Evolutionary conservation across 164 flowering plant species (phyloP).

Genomic region (Litsea cubeba): DNA sequence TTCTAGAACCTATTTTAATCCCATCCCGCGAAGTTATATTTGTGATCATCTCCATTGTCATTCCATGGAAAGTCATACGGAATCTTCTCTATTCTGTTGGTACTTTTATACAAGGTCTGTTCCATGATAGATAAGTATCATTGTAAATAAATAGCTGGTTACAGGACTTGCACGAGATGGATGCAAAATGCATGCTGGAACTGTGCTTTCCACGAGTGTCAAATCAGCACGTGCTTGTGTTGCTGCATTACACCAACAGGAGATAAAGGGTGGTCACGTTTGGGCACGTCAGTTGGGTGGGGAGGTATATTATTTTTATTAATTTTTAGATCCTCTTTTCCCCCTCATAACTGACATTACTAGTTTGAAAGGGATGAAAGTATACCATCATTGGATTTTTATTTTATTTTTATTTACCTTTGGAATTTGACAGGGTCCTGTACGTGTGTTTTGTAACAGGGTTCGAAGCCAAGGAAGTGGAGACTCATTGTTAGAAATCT

Average conservation of each 20-base stretch:
- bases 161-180: slow-evolving; percentile 90
- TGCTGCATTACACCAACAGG: slow-evolving; percentile 66
- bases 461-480: slow-evolving; percentile 92
- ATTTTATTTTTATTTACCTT: neutral
- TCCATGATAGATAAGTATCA: neutral
- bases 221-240: slow-evolving; percentile 77
- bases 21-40: no score
- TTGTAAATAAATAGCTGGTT: neutral
- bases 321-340: neutral
- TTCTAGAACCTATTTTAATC: no score
- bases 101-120: neutral
- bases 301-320: slow-evolving; percentile 48
- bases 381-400: neutral
- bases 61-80: no score
- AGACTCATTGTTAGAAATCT: slow-evolving; percentile 87
- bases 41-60: no score
- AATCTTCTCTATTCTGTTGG: no score
- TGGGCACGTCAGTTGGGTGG: slow-evolving; percentile 99
- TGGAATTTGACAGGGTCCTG: neutral
- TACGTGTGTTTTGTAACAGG: slow-evolving; percentile 36
- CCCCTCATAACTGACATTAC: neutral
- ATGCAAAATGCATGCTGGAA: slow-evolving; percentile 70
- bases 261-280: slow-evolving; percentile 57
- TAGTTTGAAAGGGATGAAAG: neutral
- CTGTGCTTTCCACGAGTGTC: slow-evolving; percentile 74